Percentiles rank a stretch among this genome's conserved stretches.
These are phyloP conservation scores for Leishmania tropica DNA, from an alignment of 208 protist species.

Conservation along the genomic window DNA sequence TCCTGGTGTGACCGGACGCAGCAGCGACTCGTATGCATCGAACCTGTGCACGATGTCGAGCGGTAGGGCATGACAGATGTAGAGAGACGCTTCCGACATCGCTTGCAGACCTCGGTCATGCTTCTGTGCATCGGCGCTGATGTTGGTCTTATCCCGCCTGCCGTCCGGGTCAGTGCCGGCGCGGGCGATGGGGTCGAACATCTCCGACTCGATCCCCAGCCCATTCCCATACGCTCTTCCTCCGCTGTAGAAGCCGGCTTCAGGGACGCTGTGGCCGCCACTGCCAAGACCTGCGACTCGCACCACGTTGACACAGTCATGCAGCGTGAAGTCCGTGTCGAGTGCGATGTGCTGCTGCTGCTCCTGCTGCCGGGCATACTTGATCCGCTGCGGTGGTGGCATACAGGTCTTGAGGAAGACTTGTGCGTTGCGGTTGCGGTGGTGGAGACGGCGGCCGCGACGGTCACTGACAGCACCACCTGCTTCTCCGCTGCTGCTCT, in stretches of 20 bases:
- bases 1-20: slow-evolving; percentile 15
- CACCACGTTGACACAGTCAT: slow-evolving; percentile 13
- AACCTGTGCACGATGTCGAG: slow-evolving; percentile 79
- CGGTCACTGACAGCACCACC: not conserved
- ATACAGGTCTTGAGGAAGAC: slow-evolving; percentile 1
- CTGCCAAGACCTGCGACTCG: not conserved
- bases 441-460: not conserved
- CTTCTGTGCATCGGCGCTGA: not conserved
- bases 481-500: not conserved
- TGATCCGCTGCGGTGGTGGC: slow-evolving; percentile 6
- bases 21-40: slow-evolving; percentile 58
- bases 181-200: slow-evolving; percentile 8
- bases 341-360: slow-evolving; percentile 24
- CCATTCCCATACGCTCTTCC: slow-evolving; percentile 18
- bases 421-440: not conserved
- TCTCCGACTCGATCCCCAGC: slow-evolving; percentile 1
- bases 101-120: not conserved
- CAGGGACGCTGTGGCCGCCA: not conserved
- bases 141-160: not conserved
- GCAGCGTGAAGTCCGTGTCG: slow-evolving; percentile 25
- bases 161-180: not conserved
- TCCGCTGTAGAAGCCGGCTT: not conserved
- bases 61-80: slow-evolving; percentile 46
- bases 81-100: slow-evolving; percentile 20
- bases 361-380: slow-evolving; percentile 30